Percentiles rank a stretch among this genome's conserved stretches.
These are phyloP conservation scores for Chaetothyriales sp. DNA, from an alignment of 2,329 filamentous ascomycete genomes.

Conservation along the genomic window DNA sequence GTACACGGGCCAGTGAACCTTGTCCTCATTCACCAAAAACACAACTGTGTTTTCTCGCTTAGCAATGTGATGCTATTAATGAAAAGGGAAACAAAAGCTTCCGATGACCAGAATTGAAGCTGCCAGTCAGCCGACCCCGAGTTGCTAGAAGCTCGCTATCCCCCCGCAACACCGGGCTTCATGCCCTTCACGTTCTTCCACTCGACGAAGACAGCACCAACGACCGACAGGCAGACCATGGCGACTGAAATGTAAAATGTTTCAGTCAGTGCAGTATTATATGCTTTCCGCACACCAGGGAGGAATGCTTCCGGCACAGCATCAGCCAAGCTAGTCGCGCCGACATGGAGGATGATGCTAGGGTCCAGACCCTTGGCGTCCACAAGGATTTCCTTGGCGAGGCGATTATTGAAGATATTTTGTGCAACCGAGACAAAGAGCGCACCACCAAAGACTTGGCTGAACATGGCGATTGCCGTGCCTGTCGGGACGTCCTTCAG, in stretches of 20 bases:
- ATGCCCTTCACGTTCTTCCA: constrained; percentile 29
- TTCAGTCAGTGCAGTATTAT: constrained; percentile 26
- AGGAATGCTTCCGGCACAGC: constrained; percentile 20
- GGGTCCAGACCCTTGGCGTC: constrained; percentile 21
- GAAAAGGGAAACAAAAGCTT: too few species aligned
- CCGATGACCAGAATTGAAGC: background rate
- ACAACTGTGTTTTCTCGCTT: too few species aligned
- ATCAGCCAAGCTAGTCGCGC: constrained; percentile 26
- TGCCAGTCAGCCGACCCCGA: background rate
- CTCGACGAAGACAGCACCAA: constrained; percentile 25
- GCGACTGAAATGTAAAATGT: constrained; percentile 28
- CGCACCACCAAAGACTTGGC: constrained; percentile 29
- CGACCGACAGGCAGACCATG: constrained; percentile 24
- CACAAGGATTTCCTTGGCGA: constrained; percentile 31
- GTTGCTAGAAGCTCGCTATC: constrained; percentile 2
- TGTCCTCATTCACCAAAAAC: too few species aligned
- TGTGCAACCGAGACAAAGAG: constrained; percentile 41
- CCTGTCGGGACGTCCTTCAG: constrained; percentile 27
- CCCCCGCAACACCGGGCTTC: constrained; percentile 14
- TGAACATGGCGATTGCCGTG: constrained; percentile 29
- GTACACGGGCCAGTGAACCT: too few species aligned
- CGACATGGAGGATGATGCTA: constrained; percentile 21
- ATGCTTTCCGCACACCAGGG: constrained; percentile 22
- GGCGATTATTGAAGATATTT: constrained; percentile 38
- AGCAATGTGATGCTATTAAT: too few species aligned